A percentile compares a stretch with the other conserved stretches of the same genome.
Evolutionary conservation across 306 rosid species (phyloP).

Genomic region (Phaseolus lunatus): DNA sequence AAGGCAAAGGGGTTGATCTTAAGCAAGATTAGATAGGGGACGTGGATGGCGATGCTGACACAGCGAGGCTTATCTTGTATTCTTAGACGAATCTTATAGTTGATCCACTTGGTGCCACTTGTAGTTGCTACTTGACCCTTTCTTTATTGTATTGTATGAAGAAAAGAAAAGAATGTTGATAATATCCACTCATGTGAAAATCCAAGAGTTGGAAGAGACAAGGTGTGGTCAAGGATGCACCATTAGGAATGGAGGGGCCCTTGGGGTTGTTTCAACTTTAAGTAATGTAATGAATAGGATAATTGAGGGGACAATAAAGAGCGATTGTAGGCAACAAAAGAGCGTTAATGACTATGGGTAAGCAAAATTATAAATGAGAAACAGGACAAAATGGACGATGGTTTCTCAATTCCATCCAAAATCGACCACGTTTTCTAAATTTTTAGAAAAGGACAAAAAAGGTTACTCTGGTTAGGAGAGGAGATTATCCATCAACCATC

Average conservation of each 20-base stretch:
- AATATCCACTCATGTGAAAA: constrained; percentile 40
- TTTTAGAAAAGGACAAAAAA: constrained; percentile 6
- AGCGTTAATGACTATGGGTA: neutral
- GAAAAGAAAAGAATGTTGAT: constrained; percentile 21
- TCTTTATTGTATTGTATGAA: constrained; percentile 2
- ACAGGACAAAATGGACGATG: constrained; percentile 27
- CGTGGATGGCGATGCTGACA: constrained; percentile 61
- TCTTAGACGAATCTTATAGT: constrained; percentile 39
- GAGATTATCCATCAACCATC: constrained; percentile 25
- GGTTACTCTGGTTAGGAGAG: constrained; percentile 7
- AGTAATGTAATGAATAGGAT: neutral
- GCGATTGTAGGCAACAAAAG: constrained; percentile 5
- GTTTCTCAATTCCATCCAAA: constrained; percentile 42
- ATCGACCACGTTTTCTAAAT: constrained; percentile 1
- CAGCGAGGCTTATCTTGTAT: constrained; percentile 58
- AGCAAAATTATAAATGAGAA: neutral
- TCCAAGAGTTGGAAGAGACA: constrained; percentile 27
- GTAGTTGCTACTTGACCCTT: constrained; percentile 39
- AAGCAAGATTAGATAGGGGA: constrained; percentile 50
- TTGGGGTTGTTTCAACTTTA: constrained; percentile 11
- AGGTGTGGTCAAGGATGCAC: constrained; percentile 47
- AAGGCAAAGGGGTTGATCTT: constrained; percentile 44
- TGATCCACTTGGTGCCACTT: constrained; percentile 58
- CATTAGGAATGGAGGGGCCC: constrained; percentile 28
- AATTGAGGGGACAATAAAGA: neutral